Percentiles rank a stretch among this genome's conserved stretches.
Conservation (phyloP, 768 basidiomycete genomes). For the Lactifluus hygrophoroides region DNA sequence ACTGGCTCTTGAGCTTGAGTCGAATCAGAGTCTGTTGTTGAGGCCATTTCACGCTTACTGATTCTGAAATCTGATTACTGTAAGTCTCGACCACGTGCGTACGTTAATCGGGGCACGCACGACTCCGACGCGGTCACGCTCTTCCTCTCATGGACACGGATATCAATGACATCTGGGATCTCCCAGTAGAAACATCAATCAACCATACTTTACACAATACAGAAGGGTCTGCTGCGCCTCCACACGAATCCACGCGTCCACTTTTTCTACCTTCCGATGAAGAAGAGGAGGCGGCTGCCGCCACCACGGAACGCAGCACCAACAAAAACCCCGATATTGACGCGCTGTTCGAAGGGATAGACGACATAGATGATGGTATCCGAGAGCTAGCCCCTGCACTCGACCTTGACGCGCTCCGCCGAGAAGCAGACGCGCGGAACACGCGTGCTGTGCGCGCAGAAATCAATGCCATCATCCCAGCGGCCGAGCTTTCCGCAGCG, state of each 20-base stretch:
- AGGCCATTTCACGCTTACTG: background rate
- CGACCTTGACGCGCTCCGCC: constrained; percentile 44
- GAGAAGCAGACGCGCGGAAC: constrained; percentile 46
- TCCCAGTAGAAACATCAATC: constrained; percentile 32
- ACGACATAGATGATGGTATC: constrained; percentile 34
- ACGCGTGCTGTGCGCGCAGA: constrained; percentile 34
- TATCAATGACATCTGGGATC: constrained; percentile 53
- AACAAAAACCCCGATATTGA: constrained; percentile 28
- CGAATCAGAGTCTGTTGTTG: background rate
- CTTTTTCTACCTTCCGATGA: constrained; percentile 53
- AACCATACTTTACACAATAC: constrained; percentile 16
- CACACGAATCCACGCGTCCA: constrained; percentile 26
- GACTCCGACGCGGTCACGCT: constrained; percentile 1
- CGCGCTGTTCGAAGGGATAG: constrained; percentile 39
- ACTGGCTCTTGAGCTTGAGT: constrained; percentile 34
- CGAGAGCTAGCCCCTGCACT: constrained; percentile 39
- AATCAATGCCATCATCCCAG: constrained; percentile 40
- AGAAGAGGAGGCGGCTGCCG: constrained; percentile 36
- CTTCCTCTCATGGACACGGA: constrained; percentile 23
- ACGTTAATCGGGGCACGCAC: constrained; percentile 3
- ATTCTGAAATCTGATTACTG: no score
- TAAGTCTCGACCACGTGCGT: background rate
- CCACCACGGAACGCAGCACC: background rate
- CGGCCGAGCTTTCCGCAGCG: constrained; percentile 32
- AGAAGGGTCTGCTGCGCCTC: constrained; percentile 10